Percentiles rank a stretch among this genome's conserved stretches.
Conservation (phyloP, 345 rosid species). For the Leavenworthia alabamica region DNA sequence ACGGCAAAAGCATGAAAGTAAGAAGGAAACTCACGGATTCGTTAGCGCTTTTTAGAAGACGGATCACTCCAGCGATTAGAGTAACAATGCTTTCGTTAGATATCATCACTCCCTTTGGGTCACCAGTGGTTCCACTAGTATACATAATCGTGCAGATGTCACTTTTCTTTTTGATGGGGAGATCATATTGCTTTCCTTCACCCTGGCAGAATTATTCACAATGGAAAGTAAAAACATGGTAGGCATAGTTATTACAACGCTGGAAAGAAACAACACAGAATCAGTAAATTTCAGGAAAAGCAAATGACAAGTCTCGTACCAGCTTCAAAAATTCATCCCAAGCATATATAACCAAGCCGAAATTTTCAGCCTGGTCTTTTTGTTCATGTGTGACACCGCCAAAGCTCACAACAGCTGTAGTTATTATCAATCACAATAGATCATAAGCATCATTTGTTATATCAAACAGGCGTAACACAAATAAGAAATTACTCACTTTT, state of each 20-base stretch:
- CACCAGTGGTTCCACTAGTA: slow-evolving; percentile 99
- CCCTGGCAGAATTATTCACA: slow-evolving; percentile 38
- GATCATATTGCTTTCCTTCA: slow-evolving; percentile 56
- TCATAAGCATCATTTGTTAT: slow-evolving; percentile 8
- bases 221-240: slow-evolving; percentile 3
- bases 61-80: slow-evolving; percentile 65
- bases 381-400: slow-evolving; percentile 65
- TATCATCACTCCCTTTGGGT: slow-evolving; percentile 93
- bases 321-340: slow-evolving; percentile 76
- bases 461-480: neutral
- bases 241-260: neutral
- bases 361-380: slow-evolving; percentile 51
- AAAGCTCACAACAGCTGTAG: slow-evolving; percentile 90
- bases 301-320: slow-evolving; percentile 32
- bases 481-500: slow-evolving; percentile 45
- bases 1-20: slow-evolving; percentile 1
- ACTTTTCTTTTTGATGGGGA: slow-evolving; percentile 65
- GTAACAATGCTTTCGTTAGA: slow-evolving; percentile 83
- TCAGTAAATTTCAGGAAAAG: neutral
- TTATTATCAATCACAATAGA: neutral
- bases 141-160: slow-evolving; percentile 97
- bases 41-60: slow-evolving; percentile 52
- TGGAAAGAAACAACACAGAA: neutral
- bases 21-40: slow-evolving; percentile 43
- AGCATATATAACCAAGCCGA: slow-evolving; percentile 57